Evolutionary conservation across 495 filamentous ascomycete species (phyloP), one percentile per base, ranked within the genome.

Genomic region (Choiromyces venosus): DNA sequence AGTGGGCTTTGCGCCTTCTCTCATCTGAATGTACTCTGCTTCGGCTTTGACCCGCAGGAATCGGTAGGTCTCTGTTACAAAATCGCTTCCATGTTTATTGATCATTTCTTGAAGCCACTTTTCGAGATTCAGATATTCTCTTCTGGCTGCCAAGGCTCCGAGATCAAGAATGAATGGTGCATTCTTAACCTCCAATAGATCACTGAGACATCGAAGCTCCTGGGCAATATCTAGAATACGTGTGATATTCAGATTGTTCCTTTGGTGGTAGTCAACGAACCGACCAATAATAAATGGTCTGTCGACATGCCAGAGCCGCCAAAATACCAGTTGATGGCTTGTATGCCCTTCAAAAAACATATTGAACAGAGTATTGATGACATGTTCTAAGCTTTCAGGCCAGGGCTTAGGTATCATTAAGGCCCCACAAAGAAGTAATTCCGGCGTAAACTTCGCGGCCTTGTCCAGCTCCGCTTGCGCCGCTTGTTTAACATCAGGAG

Each of bases 291-390:
- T 89, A 91, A 92, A 97, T 38, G 88, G 84, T 70, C 88, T 90
- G 79, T 98, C 92, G 75, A 92, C 90, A 75, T 90, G 89, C 94
- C 95, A 98, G 4, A 96, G 84, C 72, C 91, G 92, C 81, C 95
- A 88, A 69, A 98, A 86, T 25, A 96, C 94, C 68, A 97, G 92
- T 71, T 92, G 89, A 79, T 92, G 89, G 21, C 92, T 88, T 21
- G 87, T 85, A 44, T 90, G 86, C 68, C 88, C 85, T 79, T 89
- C 90, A 40, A 84, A 78, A 64, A 92, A 84, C 73, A 90, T 91
- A 6, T 87, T 86, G 69, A 86, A 83, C 65, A 92, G 85, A 3
- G 89, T 85, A 65, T 88, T 86, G 70, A 92, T 83, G 33, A 91
- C 87, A 74, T 86, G 87, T 56, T 90, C 87, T 71, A 91, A 88